Base-by-base conservation (phyloP, 352 stramenopile species). In the Nothophytophthora sp. region DNA sequence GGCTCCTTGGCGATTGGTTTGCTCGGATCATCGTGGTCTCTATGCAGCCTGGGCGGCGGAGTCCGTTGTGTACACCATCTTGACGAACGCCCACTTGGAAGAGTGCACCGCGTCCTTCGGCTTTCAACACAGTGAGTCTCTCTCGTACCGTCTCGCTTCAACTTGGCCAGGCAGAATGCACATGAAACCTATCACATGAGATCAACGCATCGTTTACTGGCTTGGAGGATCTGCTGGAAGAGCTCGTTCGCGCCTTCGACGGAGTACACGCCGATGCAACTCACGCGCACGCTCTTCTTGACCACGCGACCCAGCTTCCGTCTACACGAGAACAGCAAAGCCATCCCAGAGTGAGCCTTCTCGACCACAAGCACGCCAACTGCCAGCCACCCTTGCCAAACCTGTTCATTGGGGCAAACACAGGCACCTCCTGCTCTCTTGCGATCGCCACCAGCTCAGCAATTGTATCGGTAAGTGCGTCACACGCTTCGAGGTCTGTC, bases 191-290 rank as follows among this genome's bases (percentile, higher is more conserved):
- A n/a, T n/a, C n/a, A n/a, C n/a, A n/a, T n/a, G n/a, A n/a, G n/a
- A n/a, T n/a, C n/a, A n/a, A n/a, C n/a, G n/a, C n/a, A 27, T 35
- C 19, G 22, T 20, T 27, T 50, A 18, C 55, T 30, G 12, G 27
- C 40, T 49, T 40, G 38, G 18, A 84, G 20, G 23, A 87, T 69
- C 10, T 81, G 45, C 19, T 69, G 59, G 43, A 75, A 95, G n/a
- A 95, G 55, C 10, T 98, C 89, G 52, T 98, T 85, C 1, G 93
- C 96, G n/a, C 96, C 96, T 42, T 99, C 92, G 13, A 94, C 76
- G 29, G 90, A 98, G 75, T 98, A 97, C 2, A 99, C 73, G 10
- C 92, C 96, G 13, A 99, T 80, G 30, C 96, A 97, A 51, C 90
- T 97, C 22, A 98, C 82, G 32, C 97, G 96, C 15, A 98, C 90